These are phyloP conservation scores for Sanghuangporus sanghuang DNA, from an alignment of 1,284 basidiomycete species.

Conservation along the genomic window DNA sequence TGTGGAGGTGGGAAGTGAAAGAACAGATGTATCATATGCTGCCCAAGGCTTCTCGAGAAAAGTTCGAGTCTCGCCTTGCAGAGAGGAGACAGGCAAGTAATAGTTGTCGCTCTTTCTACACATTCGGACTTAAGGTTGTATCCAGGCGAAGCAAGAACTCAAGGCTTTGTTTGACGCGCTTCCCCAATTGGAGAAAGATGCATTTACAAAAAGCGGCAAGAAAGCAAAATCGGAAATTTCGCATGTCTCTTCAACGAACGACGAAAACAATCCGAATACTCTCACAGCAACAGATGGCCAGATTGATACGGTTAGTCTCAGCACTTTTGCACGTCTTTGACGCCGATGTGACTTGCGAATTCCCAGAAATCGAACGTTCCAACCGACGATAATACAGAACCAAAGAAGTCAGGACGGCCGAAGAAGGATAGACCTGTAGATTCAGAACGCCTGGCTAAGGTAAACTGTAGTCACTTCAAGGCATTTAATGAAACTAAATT, in stretches of 20 bases:
- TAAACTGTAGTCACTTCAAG: slow-evolving; percentile 24
- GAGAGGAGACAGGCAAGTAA: slow-evolving; percentile 62
- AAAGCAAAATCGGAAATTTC: slow-evolving; percentile 33
- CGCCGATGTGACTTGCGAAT: neutral
- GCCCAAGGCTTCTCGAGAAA: slow-evolving; percentile 65
- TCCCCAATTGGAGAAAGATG: slow-evolving; percentile 47
- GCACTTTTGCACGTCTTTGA: neutral
- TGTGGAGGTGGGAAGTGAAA: slow-evolving; percentile 89
- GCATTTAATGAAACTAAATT: neutral
- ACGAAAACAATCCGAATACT: neutral
- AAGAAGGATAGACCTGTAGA: slow-evolving; percentile 55
- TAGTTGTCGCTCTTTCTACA: slow-evolving; percentile 1
- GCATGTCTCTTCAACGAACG: neutral
- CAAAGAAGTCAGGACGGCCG: slow-evolving; percentile 31
- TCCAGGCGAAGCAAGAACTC: slow-evolving; percentile 60
- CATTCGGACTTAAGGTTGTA: slow-evolving; percentile 6
- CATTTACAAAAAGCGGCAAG: slow-evolving; percentile 49
- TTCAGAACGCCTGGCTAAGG: slow-evolving; percentile 58
- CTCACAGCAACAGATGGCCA: neutral
- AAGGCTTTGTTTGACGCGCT: slow-evolving; percentile 48
- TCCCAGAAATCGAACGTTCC: neutral
- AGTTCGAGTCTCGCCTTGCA: slow-evolving; percentile 51
- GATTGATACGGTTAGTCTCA: slow-evolving; percentile 3
- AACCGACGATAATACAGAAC: slow-evolving; percentile 1
- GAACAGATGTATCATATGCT: slow-evolving; percentile 55